Evolutionary conservation across 2,329 filamentous ascomycete genomes (phyloP).

Genomic region (Diaporthe amygdali): DNA sequence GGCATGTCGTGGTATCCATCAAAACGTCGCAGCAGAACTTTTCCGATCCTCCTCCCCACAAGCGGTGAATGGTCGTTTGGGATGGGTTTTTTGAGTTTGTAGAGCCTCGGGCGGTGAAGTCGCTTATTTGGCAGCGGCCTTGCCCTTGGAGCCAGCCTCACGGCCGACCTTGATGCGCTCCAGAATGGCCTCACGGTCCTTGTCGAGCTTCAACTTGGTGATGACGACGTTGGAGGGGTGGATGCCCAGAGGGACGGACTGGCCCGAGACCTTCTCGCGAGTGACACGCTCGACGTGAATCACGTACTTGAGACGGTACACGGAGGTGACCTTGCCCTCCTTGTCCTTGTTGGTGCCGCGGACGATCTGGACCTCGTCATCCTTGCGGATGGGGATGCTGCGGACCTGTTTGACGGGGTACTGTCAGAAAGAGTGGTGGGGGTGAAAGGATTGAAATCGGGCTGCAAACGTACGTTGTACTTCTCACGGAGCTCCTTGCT

Average conservation of each 20-base stretch:
- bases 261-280: conserved; percentile 97
- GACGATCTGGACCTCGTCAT: conserved; percentile 92
- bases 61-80: conserved; percentile 20
- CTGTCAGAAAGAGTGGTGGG: neutral
- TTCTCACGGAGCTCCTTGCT: conserved; percentile 98
- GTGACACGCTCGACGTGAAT: conserved; percentile 96
- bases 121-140: conserved; percentile 60
- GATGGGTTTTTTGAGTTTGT: neutral
- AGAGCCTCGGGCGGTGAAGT: neutral
- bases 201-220: conserved; percentile 98
- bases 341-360: conserved; percentile 96
- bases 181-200: conserved; percentile 89
- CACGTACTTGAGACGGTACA: conserved; percentile 98
- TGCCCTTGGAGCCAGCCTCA: conserved; percentile 76
- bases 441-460: neutral
- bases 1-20: conserved; percentile 23
- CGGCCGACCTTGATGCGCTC: conserved; percentile 83
- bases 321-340: conserved; percentile 96
- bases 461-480: conserved; percentile 81
- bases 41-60: conserved; percentile 27
- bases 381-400: conserved; percentile 96
- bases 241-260: conserved; percentile 92
- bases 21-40: conserved; percentile 26
- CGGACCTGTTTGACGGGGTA: conserved; percentile 69
- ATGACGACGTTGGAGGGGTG: conserved; percentile 97